Base-by-base conservation (phyloP, 2,329 filamentous ascomycete species). In the Stenocarpella maydis region DNA sequence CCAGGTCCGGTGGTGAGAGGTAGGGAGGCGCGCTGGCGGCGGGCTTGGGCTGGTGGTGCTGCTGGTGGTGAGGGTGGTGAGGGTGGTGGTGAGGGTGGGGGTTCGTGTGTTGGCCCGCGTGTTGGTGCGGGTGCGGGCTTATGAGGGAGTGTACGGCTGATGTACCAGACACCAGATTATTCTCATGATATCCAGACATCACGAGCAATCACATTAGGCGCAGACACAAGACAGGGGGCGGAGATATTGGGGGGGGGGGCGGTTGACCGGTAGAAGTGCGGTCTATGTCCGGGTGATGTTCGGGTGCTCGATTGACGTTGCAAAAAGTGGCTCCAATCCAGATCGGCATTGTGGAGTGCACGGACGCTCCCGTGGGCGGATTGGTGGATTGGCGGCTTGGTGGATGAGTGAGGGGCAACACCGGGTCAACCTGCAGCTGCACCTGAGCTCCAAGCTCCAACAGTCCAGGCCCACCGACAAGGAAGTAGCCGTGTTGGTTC, bases 211-310 rank as follows among this genome's bases (percentile, higher is more conserved):
- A 34, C 39, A 55, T 65, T 54, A 47, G 58, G 58, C 58, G 58
- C 52, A 37, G 14, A 49, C 61, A n/a, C 50, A 54, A 54, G 28
- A 37, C 53, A 45, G 50, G 54, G 69, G 68, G 31, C 19, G 45
- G 21, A 31, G 49, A n/a, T 19, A 67, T 49, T 24, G 53, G 47
- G 37, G 54, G 50, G 19, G 34, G 53, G 47, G 37, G 54, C 50
- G 19, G 19, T 34, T 47, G 52, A 28, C 63, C 65, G 69, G 69
- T 61, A 70, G 67, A 70, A 70, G 67, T 52, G 63, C 69, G 69
- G 69, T 70, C 60, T 64, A 52, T 65, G 50, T 70, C 69, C 69
- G 69, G 69, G 49, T 65, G 43, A 70, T 68, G 65, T 68, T 49
- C 69, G 69, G 69, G 34, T 61, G 34, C 53, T 50, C 43, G 45